Evolutionary conservation across 2,329 filamentous ascomycete genomes (phyloP).

Genomic region (Alternaria rosae): DNA sequence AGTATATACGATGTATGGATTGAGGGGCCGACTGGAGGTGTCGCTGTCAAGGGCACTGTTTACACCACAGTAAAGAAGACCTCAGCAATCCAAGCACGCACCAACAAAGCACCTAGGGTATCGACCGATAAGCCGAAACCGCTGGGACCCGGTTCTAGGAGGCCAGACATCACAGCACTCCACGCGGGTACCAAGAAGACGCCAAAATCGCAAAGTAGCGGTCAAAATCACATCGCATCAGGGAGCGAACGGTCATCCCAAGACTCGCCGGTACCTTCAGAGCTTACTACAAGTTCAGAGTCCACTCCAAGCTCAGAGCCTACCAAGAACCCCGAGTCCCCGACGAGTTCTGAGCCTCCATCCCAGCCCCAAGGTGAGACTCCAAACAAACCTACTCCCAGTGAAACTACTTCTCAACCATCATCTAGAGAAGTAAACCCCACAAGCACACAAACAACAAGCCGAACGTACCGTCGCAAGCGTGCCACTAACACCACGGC

Average conservation of each 20-base stretch:
- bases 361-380: constrained; percentile 2
- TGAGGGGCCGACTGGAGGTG: constrained; percentile 50
- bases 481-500: background rate
- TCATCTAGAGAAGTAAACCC: constrained; percentile 3
- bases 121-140: background rate
- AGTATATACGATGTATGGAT: constrained; percentile 51
- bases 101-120: background rate
- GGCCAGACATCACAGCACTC: background rate
- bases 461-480: background rate
- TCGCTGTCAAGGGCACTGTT: constrained; percentile 55
- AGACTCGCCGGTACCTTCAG: background rate
- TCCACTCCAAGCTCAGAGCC: background rate
- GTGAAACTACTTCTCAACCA: constrained; percentile 4
- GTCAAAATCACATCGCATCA: background rate
- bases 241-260: background rate
- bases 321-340: background rate
- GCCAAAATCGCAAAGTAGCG: background rate
- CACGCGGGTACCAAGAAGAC: background rate
- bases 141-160: background rate
- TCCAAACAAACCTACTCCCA: background rate
- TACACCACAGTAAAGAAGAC: constrained; percentile 14
- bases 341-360: background rate
- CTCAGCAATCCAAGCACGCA: background rate
- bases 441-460: background rate
- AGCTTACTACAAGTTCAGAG: background rate